Evolutionary conservation across 306 rosid genomes (phyloP), one percentile per base, ranked within the genome.

Genomic region (Fragaria ananassa): DNA sequence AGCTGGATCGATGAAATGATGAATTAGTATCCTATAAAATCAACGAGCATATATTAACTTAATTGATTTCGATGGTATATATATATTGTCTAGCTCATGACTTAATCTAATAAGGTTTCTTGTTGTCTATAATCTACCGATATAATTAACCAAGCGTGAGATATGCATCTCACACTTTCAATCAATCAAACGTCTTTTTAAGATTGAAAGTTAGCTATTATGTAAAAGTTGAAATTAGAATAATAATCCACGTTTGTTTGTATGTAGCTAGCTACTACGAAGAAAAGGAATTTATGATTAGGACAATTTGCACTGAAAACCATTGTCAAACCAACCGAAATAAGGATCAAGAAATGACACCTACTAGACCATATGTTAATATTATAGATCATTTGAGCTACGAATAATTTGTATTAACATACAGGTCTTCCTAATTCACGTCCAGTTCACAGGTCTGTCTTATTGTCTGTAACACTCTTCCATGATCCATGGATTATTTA

Each of bases 241-340:
- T 54, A 58, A 58, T 64, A 64, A 34, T 15, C 19, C 6, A 0
- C 10, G 2, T 34, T 14, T 60, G 12, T 45, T 7, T 41, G n/a
- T 34, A 10, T 71, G 10, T 71, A 18, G 1, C 41, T 66, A 66
- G 27, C 29, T 37, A n/a, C 50, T 34, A 34, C 15, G 47, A 57
- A 12, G 29, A 57, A 57, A 56, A 14, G 41, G 68, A 41, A 46
- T 25, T 23, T 41, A 5, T 42, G 77, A 73, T 57, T 73, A 58
- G 44, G 56, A 74, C 31, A 74, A 74, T 42, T 60, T 74, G 69
- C 77, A 74, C 69, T 44, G 77, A 74, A 72, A 25, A 42, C 56
- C 77, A 74, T 42, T 10, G 21, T 27, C 58, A 74, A 74, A 61
- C 44, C 67, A 11, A 29, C 39, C 37, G 70, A 58, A 56, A 14